Evolutionary conservation across 257 asterid genomes (phyloP).

Genomic region (Striga asiatica): DNA sequence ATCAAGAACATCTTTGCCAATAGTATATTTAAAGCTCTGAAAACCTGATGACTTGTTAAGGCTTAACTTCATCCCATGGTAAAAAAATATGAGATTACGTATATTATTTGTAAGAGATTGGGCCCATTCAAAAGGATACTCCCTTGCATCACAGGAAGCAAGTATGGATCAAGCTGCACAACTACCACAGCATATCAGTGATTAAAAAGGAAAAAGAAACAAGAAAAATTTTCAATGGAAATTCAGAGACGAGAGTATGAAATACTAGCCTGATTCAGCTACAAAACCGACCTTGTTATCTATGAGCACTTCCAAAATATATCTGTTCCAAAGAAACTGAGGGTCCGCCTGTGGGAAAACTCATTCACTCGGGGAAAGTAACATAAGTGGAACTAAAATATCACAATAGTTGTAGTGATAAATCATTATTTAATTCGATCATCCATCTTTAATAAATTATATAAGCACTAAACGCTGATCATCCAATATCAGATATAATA

Average conservation of each 20-base stretch:
- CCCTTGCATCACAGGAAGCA: slow-evolving; percentile 96
- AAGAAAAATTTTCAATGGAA: background rate
- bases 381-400: background rate
- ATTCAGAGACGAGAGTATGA: background rate
- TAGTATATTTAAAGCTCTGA: slow-evolving; percentile 52
- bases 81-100: background rate
- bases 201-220: slow-evolving; percentile 1
- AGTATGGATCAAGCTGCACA: slow-evolving; percentile 83
- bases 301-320: slow-evolving; percentile 72
- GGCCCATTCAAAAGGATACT: slow-evolving; percentile 59
- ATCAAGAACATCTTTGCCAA: slow-evolving; percentile 55
- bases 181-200: slow-evolving; percentile 21
- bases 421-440: background rate
- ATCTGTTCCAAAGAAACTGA: slow-evolving; percentile 85
- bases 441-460: slow-evolving; percentile 1
- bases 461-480: background rate
- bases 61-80: slow-evolving; percentile 22
- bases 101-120: slow-evolving; percentile 8
- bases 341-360: slow-evolving; percentile 67
- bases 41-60: slow-evolving; percentile 80
- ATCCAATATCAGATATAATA: background rate
- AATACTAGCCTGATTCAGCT: background rate
- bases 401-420: background rate
- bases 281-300: slow-evolving; percentile 63
- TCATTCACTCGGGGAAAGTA: background rate